These are phyloP conservation scores for Monosporascus sp. DNA, from an alignment of 2,329 filamentous ascomycete genomes.

Conservation along the genomic window DNA sequence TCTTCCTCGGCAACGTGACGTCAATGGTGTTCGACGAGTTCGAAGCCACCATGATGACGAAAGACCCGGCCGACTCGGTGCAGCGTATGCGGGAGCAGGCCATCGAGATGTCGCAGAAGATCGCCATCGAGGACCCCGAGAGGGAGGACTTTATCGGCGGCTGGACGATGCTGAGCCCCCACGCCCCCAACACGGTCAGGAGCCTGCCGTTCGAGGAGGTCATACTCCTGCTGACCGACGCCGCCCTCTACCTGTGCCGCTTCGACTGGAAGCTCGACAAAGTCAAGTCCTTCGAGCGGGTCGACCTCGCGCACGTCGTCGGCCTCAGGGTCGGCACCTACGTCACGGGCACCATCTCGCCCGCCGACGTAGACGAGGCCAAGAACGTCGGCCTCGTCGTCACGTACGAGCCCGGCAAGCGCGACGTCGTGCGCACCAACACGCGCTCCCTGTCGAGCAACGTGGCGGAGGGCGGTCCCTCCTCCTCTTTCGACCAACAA, in stretches of 20 bases:
- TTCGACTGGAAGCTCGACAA: conserved; percentile 97
- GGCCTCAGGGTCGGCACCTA: conserved; percentile 78
- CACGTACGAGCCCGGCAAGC: conserved; percentile 65
- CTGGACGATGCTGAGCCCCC: conserved; percentile 82
- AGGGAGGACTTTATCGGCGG: conserved; percentile 80
- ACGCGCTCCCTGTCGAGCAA: conserved; percentile 70
- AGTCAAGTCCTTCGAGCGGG: conserved; percentile 83
- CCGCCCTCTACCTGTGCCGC: conserved; percentile 79
- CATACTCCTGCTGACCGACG: conserved; percentile 79
- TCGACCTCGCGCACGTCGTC: conserved; percentile 69
- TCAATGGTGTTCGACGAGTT: conserved; percentile 89
- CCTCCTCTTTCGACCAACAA: conserved; percentile 15
- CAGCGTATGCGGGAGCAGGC: conserved; percentile 79
- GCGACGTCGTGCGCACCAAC: conserved; percentile 73
- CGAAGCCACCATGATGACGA: conserved; percentile 85
- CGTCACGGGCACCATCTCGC: conserved; percentile 80
- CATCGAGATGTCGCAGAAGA: conserved; percentile 81
- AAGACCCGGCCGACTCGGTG: conserved; percentile 85
- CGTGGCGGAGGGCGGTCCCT: conserved; percentile 27
- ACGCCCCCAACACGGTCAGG: conserved; percentile 61
- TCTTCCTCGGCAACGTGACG: conserved; percentile 82
- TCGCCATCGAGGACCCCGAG: conserved; percentile 72
- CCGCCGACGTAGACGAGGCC: conserved; percentile 68
- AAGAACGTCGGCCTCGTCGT: conserved; percentile 83
- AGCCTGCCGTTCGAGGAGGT: conserved; percentile 80